These are phyloP conservation scores for Chondrostereum purpureum DNA, from an alignment of 1,284 basidiomycete genomes.

Conservation along the genomic window DNA sequence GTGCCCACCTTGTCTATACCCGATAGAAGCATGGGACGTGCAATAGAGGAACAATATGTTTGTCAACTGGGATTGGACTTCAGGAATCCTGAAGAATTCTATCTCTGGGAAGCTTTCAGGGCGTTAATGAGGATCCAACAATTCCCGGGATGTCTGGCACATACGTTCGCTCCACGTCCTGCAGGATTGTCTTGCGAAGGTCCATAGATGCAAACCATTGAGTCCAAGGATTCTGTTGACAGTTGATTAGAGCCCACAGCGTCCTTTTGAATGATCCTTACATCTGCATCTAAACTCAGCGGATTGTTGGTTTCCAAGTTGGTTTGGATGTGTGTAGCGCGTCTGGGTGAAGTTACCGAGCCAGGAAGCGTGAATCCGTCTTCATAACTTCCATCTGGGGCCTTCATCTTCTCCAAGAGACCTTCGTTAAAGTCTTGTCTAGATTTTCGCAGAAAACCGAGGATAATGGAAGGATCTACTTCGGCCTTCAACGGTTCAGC, in stretches of 20 bases:
- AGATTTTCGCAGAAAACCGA: conserved; percentile 38
- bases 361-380: conserved; percentile 56
- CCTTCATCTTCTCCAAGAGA: conserved; percentile 60
- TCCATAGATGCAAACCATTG: conserved; percentile 87
- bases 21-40: conserved; percentile 69
- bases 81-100: conserved; percentile 71
- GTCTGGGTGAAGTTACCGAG: conserved; percentile 28
- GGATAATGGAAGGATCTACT: conserved; percentile 34
- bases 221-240: conserved; percentile 79
- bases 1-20: conserved; percentile 73
- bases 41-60: conserved; percentile 83
- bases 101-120: conserved; percentile 71
- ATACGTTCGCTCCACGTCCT: conserved; percentile 90
- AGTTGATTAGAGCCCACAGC: conserved; percentile 1
- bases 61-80: conserved; percentile 74
- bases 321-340: conserved; percentile 16
- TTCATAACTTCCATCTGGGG: conserved; percentile 74
- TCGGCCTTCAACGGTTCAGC: conserved; percentile 49
- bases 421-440: conserved; percentile 47
- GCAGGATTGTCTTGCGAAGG: conserved; percentile 77
- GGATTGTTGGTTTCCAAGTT: conserved; percentile 79
- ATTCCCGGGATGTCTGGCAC: conserved; percentile 19
- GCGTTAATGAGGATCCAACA: conserved; percentile 7
- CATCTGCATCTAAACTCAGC: conserved; percentile 77
- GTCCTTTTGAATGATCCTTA: conserved; percentile 23